Evolutionary conservation across 2,329 filamentous ascomycete genomes (phyloP).

Genomic region (Colletotrichum sp.): DNA sequence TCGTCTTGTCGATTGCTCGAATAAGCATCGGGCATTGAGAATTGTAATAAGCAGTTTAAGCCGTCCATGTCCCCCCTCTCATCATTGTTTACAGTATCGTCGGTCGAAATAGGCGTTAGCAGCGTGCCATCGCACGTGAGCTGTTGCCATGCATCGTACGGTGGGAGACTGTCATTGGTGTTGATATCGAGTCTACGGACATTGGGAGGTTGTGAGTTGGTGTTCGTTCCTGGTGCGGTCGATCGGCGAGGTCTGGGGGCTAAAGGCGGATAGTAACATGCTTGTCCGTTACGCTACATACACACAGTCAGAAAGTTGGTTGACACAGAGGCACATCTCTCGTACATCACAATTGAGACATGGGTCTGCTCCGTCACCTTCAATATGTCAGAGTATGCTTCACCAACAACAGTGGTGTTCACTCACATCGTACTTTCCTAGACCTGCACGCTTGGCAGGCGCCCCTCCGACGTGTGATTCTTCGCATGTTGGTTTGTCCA

Average conservation of each 20-base stretch:
- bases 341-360: slow-evolving; percentile 14
- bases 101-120: neutral
- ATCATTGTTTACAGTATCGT: neutral
- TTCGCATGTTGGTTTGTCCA: neutral
- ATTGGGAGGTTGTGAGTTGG: neutral
- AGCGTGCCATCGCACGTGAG: neutral
- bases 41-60: neutral
- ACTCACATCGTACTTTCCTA: slow-evolving; percentile 17
- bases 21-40: neutral
- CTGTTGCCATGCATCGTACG: neutral
- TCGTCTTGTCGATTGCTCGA: neutral
- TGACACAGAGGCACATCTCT: neutral
- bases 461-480: slow-evolving; percentile 14
- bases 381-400: neutral
- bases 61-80: neutral
- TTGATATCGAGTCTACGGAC: neutral
- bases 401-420: too few species aligned
- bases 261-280: slow-evolving; percentile 7
- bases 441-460: slow-evolving; percentile 12
- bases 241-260: neutral
- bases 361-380: slow-evolving; percentile 13
- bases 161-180: neutral
- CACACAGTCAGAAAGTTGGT: neutral
- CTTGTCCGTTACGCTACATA: slow-evolving; percentile 4
- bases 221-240: neutral